Base-by-base conservation (phyloP, 129 eudicot species). In the Dittrichia graveolens region DNA sequence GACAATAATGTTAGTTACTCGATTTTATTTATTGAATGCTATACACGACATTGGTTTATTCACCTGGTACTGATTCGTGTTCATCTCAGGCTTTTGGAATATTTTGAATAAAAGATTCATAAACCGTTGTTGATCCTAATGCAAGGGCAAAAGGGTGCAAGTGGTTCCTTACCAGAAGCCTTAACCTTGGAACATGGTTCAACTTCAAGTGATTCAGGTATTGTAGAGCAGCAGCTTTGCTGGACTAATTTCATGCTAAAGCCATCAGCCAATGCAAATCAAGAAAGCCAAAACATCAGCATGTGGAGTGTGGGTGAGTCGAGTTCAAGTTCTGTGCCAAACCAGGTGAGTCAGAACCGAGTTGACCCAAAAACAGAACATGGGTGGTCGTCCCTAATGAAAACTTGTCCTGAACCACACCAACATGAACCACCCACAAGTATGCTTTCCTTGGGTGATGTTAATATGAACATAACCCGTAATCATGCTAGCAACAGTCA, bases 61-160 rank as follows among this genome's bases (percentile, higher is more conserved):
- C 41, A 48, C 15, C 41, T 14, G 53, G 65, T 44, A 40, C 14
- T 58, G 40, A 2, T 18, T 60, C 31, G 8, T 4, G 38, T 6
- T 4, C n/a, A 3, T 79, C 42, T 34, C 72, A 81, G 91, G 78
- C 61, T 31, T 78, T 46, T 68, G 31, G 38, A 11, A 31, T 38
- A 81, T 13, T 9, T 7, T 41, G 31, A 24, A 24, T 24, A 24
- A 24, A 24, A 24, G 31, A 49, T 46, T 41, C 68, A 44, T 37
- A 75, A 50, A 66, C 53, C 31, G 10, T 39, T 60, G 10, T 37
- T 44, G 64, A 72, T 81, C 69, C 79, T 71, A 83, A 93, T 93
- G 98, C 96, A 93, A 80, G 98, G 98, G 83, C 90, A 82, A 42
- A 82, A 85, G 78, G 79, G 95, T 72, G 76, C 87, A 45, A 62